phyloP scores from a whole-genome alignment of 1,284 basidiomycete genomes.

The Fomitopsis palustris region DNA sequence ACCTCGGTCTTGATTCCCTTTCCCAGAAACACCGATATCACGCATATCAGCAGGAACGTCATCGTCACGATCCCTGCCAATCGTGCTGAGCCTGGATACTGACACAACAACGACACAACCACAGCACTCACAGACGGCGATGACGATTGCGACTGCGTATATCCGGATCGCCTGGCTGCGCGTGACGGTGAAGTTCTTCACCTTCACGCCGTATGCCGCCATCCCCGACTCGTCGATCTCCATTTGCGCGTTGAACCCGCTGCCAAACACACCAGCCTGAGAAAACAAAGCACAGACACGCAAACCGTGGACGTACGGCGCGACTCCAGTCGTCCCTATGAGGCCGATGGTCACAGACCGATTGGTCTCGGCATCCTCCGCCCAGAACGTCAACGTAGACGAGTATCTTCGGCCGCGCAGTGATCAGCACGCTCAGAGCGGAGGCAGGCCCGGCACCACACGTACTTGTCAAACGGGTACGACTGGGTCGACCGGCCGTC shows the following conservation, averaged over 20 bases:
- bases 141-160: conserved; percentile 19
- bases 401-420: not conserved
- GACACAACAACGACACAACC: not conserved
- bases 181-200: conserved; percentile 18
- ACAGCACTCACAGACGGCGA: conserved; percentile 21
- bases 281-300: not conserved
- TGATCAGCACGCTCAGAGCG: too few relatives aligned
- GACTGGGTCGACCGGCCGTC: conserved; percentile 16
- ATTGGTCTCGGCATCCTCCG: conserved; percentile 10
- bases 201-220: conserved; percentile 7
- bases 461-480: conserved; percentile 21
- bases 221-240: conserved; percentile 7
- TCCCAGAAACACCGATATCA: conserved; percentile 16
- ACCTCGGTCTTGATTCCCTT: conserved; percentile 17
- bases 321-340: conserved; percentile 12
- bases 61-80: conserved; percentile 19
- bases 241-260: conserved; percentile 19
- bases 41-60: conserved; percentile 17
- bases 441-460: too few relatives aligned
- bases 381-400: conserved; percentile 12
- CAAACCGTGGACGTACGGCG: conserved; percentile 8
- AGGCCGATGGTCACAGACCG: conserved; percentile 10
- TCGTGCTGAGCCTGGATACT: not conserved
- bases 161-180: conserved; percentile 18
- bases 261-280: not conserved